Base-by-base conservation (phyloP, 1,139 yeast species). In the Geotrichum bryndzae region DNA sequence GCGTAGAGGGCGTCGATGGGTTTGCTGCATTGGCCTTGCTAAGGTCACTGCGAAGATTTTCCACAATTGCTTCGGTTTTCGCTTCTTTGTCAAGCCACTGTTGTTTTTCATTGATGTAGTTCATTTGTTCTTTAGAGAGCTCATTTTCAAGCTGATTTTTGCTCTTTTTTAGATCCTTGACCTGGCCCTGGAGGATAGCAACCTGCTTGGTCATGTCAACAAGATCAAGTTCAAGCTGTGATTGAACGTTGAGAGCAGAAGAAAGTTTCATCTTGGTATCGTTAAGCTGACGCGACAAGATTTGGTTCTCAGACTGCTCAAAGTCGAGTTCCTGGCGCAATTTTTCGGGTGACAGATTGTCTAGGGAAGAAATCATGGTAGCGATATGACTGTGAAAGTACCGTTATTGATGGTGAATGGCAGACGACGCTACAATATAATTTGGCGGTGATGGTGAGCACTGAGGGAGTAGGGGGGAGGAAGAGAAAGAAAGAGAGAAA, bases 21-120 rank as follows among this genome's bases (percentile, higher is more conserved):
- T 41, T 41, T 41, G 22, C 2, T 18, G 48, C 22, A 38, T 29
- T 35, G 29, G 7, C 23, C 31, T 53, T 29, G 48, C 48, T 33
- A 7, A 54, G 31, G 38, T 62, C 63, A 3, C 58, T 58, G 27
- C 56, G 64, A 18, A 70, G 66, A 22, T 53, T 45, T 11, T 60
- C 58, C 6, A 73, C 58, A 54, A 66, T 66, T 25, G 66, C 67
- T 54, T 68, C 70, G 55, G 67, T 68, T 11, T 65, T 66, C 15
- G 68, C 67, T 50, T 72, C 73, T 60, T 69, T 70, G 59, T 73
- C 74, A 27, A 73, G 66, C 73, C 74, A 74, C 52, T 63, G 67
- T 51, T 70, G 69, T 61, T 74, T 75, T 58, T 71, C 72, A 59
- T 75, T 73, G 53, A 74, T 69, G 59, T 70, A 68, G 52, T 68